A percentile compares a stretch with the other conserved stretches of the same genome.
Conservation (phyloP, 805 yeast species). For the Groenewaldozyma salmanticensis region DNA sequence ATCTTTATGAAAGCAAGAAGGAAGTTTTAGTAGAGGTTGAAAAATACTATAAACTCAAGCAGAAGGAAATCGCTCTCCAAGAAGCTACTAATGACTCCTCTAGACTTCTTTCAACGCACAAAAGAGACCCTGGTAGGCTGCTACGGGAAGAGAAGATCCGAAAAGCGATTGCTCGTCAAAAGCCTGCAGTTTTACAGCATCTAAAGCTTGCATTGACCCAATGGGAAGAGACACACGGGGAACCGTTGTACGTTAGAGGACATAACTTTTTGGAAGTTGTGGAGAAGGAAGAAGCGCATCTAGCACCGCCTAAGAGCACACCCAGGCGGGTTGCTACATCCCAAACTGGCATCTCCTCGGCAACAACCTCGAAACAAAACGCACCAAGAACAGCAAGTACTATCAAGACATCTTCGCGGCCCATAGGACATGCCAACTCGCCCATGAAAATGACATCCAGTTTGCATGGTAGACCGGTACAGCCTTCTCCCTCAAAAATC, state of each 20-base stretch:
- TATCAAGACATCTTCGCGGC: not conserved
- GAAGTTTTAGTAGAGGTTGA: slow-evolving; percentile 49
- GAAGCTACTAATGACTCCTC: slow-evolving; percentile 73
- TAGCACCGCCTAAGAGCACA: slow-evolving; percentile 4
- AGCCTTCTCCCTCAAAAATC: not conserved
- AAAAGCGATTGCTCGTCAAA: slow-evolving; percentile 51
- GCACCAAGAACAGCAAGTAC: slow-evolving; percentile 1
- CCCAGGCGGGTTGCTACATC: slow-evolving; percentile 1
- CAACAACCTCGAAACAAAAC: not conserved
- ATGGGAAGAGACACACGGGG: slow-evolving; percentile 28
- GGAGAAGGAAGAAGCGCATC: slow-evolving; percentile 15
- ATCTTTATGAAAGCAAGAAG: slow-evolving; percentile 39
- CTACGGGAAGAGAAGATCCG: slow-evolving; percentile 72
- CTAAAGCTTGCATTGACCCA: slow-evolving; percentile 38
- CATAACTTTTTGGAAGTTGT: slow-evolving; percentile 35
- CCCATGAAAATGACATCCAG: too few relatives aligned
- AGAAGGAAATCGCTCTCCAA: slow-evolving; percentile 53
- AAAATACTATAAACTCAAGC: slow-evolving; percentile 43
- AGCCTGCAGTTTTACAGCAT: slow-evolving; percentile 53
- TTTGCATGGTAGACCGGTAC: slow-evolving; percentile 4
- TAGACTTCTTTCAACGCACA: slow-evolving; percentile 54
- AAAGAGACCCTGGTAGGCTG: slow-evolving; percentile 52
- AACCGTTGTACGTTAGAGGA: slow-evolving; percentile 35
- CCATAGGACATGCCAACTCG: too few relatives aligned
- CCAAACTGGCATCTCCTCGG: slow-evolving; percentile 1